Evolutionary conservation across 805 yeast genomes (phyloP).

Genomic region (Brettanomyces bruxellensis): DNA sequence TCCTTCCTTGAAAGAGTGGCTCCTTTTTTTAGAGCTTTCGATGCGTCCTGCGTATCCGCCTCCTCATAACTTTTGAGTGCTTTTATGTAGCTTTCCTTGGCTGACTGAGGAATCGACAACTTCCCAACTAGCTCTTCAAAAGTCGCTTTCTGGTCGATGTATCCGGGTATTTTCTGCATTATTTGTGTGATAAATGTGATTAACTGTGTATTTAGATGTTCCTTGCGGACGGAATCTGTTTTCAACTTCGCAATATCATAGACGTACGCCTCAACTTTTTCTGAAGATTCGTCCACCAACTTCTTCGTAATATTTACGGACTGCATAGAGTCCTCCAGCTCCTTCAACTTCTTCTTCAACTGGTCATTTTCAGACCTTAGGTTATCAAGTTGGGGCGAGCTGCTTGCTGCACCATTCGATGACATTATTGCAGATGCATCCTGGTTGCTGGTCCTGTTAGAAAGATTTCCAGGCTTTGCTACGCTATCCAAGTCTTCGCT

Average conservation of each 20-base stretch:
- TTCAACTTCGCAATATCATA: slow-evolving; percentile 5
- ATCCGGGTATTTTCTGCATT: slow-evolving; percentile 8
- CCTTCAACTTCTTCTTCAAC: neutral
- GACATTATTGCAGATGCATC: neutral
- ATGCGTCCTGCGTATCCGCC: neutral
- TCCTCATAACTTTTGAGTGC: slow-evolving; percentile 4
- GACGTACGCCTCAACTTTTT: slow-evolving; percentile 7
- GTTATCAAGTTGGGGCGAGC: neutral
- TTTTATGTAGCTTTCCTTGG: slow-evolving; percentile 2
- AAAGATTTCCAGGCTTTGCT: too few species aligned
- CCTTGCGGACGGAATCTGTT: slow-evolving; percentile 2
- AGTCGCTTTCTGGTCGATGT: slow-evolving; percentile 3
- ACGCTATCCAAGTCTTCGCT: neutral
- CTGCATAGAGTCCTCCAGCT: neutral
- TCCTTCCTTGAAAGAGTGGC: slow-evolving; percentile 16
- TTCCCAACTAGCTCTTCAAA: slow-evolving; percentile 5
- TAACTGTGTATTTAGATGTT: slow-evolving; percentile 1
- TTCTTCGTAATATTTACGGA: neutral
- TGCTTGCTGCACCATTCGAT: too few species aligned
- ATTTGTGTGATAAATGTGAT: slow-evolving; percentile 2
- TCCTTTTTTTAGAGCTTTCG: neutral
- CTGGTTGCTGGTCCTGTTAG: too few species aligned
- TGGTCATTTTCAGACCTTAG: neutral
- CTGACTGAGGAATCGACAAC: slow-evolving; percentile 1
- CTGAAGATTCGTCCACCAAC: slow-evolving; percentile 4